Percentiles rank a stretch among this genome's conserved stretches.
Evolutionary conservation across 148 eudicot species (phyloP).

Genomic region (Drosera capensis): DNA sequence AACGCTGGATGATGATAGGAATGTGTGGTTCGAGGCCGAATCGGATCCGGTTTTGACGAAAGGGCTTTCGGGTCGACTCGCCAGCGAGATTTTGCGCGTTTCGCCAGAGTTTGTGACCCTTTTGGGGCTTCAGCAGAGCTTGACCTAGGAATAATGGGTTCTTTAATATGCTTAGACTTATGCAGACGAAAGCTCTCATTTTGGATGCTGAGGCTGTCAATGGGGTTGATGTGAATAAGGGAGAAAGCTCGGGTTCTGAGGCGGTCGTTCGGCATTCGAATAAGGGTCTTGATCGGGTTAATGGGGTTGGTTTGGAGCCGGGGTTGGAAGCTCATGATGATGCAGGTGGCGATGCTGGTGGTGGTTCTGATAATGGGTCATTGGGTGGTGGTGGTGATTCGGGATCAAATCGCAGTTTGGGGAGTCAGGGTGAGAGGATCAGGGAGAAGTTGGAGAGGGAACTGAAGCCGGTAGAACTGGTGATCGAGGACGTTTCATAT

Average conservation of each 20-base stretch:
- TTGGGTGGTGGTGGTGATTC: constrained; percentile 8
- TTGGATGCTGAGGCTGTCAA: constrained; percentile 50
- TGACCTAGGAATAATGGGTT: constrained; percentile 87
- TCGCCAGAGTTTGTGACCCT: constrained; percentile 58
- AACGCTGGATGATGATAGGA: constrained; percentile 26
- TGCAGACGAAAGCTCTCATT: constrained; percentile 59
- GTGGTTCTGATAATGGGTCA: constrained; percentile 8
- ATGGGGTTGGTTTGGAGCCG: neutral
- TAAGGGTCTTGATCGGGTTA: no score
- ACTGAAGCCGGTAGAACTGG: constrained; percentile 44
- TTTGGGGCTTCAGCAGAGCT: constrained; percentile 66
- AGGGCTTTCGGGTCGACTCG: constrained; percentile 63
- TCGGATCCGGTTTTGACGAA: constrained; percentile 67
- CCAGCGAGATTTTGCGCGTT: constrained; percentile 46
- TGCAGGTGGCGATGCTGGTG: constrained; percentile 1
- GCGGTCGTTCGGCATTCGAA: neutral
- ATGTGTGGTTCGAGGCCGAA: constrained; percentile 64
- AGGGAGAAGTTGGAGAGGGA: constrained; percentile 46
- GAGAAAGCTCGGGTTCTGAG: neutral
- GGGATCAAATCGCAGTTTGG: no score
- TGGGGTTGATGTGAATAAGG: constrained; percentile 7
- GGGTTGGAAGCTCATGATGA: neutral
- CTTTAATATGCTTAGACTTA: constrained; percentile 65
- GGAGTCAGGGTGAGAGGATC: constrained; percentile 63
- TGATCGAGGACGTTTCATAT: constrained; percentile 61